A percentile compares a stretch with the other conserved stretches of the same genome.
Conservation (phyloP, 2,329 filamentous ascomycete species). For the Grosmannia serpens region DNA sequence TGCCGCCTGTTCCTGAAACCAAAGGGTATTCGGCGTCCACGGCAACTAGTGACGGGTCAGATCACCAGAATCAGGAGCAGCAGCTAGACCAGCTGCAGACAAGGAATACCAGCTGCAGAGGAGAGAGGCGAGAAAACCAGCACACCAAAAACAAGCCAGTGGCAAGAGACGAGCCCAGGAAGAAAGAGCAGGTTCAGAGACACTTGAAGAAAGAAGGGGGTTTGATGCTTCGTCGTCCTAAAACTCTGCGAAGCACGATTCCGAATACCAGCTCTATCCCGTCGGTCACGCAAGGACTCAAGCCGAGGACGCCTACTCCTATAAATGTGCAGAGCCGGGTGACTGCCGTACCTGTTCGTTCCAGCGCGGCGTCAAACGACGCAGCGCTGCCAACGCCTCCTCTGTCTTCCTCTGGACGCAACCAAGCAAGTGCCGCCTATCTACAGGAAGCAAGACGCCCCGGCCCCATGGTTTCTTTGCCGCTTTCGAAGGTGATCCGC, state of each 20-base stretch:
- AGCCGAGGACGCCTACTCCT: too few species aligned
- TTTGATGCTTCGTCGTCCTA: neutral
- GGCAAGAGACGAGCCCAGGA: neutral
- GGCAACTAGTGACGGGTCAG: neutral
- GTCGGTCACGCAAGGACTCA: neutral
- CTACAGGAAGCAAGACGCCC: constrained; percentile 24
- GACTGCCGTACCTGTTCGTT: too few species aligned
- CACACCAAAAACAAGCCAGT: constrained; percentile 8
- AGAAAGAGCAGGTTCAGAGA: neutral
- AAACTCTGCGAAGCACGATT: neutral
- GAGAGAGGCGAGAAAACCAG: constrained; percentile 5
- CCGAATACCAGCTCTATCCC: neutral
- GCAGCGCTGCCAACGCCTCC: too few species aligned
- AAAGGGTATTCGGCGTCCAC: neutral
- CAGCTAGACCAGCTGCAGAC: neutral
- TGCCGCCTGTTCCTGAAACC: neutral
- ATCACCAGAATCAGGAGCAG: neutral
- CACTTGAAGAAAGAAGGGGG: neutral
- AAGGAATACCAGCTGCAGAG: neutral
- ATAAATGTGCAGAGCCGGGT: too few species aligned
- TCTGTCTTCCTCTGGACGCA: constrained; percentile 8
- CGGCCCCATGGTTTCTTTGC: constrained; percentile 15
- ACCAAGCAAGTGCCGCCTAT: constrained; percentile 20
- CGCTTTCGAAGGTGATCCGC: constrained; percentile 12
- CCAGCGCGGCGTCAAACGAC: too few species aligned